phyloP scores from a whole-genome alignment of 2,329 filamentous ascomycete species.

The Juglanconis sp. region DNA sequence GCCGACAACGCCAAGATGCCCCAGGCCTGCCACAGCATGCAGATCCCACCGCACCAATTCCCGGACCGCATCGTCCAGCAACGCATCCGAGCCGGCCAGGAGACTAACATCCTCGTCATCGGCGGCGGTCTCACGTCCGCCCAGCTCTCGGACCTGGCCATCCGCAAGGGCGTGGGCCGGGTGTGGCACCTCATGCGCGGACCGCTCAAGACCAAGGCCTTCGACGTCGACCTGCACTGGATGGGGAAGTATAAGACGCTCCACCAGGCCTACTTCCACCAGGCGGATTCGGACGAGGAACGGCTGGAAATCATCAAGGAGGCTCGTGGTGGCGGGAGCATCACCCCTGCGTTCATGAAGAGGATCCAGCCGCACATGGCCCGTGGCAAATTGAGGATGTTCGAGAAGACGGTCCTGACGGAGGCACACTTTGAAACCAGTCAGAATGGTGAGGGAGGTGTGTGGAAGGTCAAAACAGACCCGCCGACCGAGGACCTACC shows the following conservation, averaged over 20 bases:
- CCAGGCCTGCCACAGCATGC: constrained; percentile 62
- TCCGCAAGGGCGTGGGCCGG: constrained; percentile 62
- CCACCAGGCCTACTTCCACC: constrained; percentile 75
- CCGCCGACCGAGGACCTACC: constrained; percentile 53
- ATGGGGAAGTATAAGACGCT: constrained; percentile 79
- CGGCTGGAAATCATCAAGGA: constrained; percentile 61
- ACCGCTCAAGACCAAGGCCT: constrained; percentile 62
- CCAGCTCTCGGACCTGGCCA: constrained; percentile 65
- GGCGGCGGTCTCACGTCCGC: constrained; percentile 75
- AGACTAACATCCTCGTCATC: constrained; percentile 67
- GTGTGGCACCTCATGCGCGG: constrained; percentile 70
- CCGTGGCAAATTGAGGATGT: constrained; percentile 49
- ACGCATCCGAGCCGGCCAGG: constrained; percentile 46
- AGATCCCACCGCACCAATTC: constrained; percentile 49
- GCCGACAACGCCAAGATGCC: constrained; percentile 21
- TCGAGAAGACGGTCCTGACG: constrained; percentile 54
- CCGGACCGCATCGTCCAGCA: constrained; percentile 49
- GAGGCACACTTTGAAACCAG: constrained; percentile 47
- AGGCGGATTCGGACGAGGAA: constrained; percentile 67
- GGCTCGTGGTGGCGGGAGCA: constrained; percentile 73
- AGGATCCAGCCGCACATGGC: constrained; percentile 60
- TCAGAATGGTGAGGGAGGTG: constrained; percentile 29
- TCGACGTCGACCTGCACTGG: constrained; percentile 75
- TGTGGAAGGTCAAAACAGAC: constrained; percentile 46
- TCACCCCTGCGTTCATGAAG: constrained; percentile 67